A percentile compares a stretch with the other conserved stretches of the same genome.
Conservation (phyloP, 441 rosid species). For the Francoa sonchifolia region DNA sequence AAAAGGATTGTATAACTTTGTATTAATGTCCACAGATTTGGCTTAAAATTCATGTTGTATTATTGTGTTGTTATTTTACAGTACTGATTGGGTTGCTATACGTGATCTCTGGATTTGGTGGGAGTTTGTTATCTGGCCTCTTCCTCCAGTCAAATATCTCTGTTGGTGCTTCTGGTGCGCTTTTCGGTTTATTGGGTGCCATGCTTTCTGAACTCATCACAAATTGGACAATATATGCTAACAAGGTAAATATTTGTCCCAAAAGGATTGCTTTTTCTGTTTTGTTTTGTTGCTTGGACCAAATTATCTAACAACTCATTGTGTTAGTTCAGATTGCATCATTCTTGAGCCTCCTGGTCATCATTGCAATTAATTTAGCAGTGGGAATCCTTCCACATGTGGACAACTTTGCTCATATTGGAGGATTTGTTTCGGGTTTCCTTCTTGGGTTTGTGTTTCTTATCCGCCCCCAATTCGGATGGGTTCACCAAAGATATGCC, state of each 20-base stretch:
- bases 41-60: no score
- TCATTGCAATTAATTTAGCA: constrained; percentile 62
- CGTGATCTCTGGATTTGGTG: constrained; percentile 77
- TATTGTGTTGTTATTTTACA: constrained; percentile 17
- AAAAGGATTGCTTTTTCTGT: no score
- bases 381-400: constrained; percentile 77
- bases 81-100: constrained; percentile 63
- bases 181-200: constrained; percentile 74
- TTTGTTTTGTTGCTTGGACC: no score
- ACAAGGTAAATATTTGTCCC: constrained; percentile 58
- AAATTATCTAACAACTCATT: no score
- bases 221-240: constrained; percentile 72
- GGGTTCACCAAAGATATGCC: constrained; percentile 42
- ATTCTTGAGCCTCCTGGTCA: constrained; percentile 42
- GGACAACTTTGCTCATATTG: constrained; percentile 84
- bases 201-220: constrained; percentile 90
- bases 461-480: constrained; percentile 71
- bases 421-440: constrained; percentile 74
- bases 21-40: no score
- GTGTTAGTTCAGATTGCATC: constrained; percentile 70
- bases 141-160: constrained; percentile 64
- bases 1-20: no score
- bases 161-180: constrained; percentile 91
- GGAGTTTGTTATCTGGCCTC: constrained; percentile 76
- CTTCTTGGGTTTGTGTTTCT: constrained; percentile 69